Base-by-base conservation (phyloP, 2,329 filamentous ascomycete genomes). In the Fusarium compactum region DNA sequence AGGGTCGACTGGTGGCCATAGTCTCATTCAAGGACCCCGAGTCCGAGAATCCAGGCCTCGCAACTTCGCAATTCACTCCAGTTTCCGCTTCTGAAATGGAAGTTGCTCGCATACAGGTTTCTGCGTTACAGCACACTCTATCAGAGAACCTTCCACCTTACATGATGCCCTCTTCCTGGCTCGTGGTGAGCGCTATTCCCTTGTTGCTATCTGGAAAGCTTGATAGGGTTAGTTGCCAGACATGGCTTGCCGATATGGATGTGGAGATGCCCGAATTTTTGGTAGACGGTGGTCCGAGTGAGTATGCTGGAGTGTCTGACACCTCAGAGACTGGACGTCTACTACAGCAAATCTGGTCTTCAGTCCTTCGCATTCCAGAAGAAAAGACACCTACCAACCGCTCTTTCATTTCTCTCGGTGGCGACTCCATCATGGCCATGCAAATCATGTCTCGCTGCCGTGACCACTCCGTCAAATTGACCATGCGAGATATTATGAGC, bases 351-450 rank as follows among this genome's bases (percentile, higher is more conserved):
- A 78, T 84, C n/a, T 85, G 82, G 79, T 77, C 80, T 1, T 74
- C 79, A 20, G 77, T 84, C 1, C 77, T 86, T 10, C 79, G 82
- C 51, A 64, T 83, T 6, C 61, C 77, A 0, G 62, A 75, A 0
- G 72, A 74, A 0, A 69, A 78, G 4, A 72, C 81, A 25, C 72
- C 76, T 1, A 54, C 75, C 1, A 75, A 78, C 16, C 73, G 77
- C 38, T 77, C 78, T 47, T 84, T 85, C 53, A 76, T 83, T 18
- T 69, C 71, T 7, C 72, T 83, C 1, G 83, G 83, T 5, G 83
- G 83, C 5, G 82, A 85, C 47, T 84, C 82, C 11, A 83, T 85
- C 29, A 73, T 74, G 4, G 82, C 83, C 3, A 85, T 85, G 75
- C 77, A 79, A 11, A 74, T 83, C 16, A 77, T 80, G 6, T 82